A percentile compares a stretch with the other conserved stretches of the same genome.
These are phyloP conservation scores for Melampsora americana DNA, from an alignment of 1,284 basidiomycete genomes.

Conservation along the genomic window DNA sequence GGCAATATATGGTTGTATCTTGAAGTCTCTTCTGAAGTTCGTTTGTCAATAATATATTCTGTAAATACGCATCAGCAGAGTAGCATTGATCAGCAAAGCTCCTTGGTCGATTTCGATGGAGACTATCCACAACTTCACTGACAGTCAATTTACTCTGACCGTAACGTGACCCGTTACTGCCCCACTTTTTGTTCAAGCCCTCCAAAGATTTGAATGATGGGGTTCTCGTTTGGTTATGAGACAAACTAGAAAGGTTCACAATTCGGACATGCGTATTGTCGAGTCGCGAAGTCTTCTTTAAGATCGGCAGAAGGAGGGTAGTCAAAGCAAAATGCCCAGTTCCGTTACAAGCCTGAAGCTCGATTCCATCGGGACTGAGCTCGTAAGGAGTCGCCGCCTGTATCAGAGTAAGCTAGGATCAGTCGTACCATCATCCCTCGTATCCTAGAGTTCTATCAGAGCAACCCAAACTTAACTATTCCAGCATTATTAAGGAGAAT, in stretches of 20 bases:
- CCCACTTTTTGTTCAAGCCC: slow-evolving; percentile 34
- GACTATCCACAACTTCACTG: neutral
- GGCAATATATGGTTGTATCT: slow-evolving; percentile 44
- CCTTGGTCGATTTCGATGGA: no score
- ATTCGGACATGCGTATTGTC: slow-evolving; percentile 44
- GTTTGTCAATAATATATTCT: slow-evolving; percentile 47
- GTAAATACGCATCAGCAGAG: neutral
- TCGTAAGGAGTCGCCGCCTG: slow-evolving; percentile 46
- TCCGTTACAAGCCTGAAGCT: slow-evolving; percentile 45
- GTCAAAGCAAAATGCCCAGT: slow-evolving; percentile 47
- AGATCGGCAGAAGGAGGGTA: slow-evolving; percentile 42
- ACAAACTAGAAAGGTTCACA: slow-evolving; percentile 45
- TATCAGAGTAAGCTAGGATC: neutral
- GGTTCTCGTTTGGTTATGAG: slow-evolving; percentile 37
- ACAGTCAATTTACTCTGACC: slow-evolving; percentile 32
- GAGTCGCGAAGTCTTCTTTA: slow-evolving; percentile 44
- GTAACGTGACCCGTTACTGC: slow-evolving; percentile 44
- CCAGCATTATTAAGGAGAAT: slow-evolving; percentile 53
- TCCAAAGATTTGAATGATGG: slow-evolving; percentile 46
- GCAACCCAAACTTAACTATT: neutral
- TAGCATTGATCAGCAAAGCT: neutral
- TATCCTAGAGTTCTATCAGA: no score
- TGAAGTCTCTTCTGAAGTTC: slow-evolving; percentile 47
- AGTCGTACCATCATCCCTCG: neutral
- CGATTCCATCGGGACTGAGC: slow-evolving; percentile 44